phyloP scores from a whole-genome alignment of 208 protist genomes.

The Sergeia podlipaevii region DNA sequence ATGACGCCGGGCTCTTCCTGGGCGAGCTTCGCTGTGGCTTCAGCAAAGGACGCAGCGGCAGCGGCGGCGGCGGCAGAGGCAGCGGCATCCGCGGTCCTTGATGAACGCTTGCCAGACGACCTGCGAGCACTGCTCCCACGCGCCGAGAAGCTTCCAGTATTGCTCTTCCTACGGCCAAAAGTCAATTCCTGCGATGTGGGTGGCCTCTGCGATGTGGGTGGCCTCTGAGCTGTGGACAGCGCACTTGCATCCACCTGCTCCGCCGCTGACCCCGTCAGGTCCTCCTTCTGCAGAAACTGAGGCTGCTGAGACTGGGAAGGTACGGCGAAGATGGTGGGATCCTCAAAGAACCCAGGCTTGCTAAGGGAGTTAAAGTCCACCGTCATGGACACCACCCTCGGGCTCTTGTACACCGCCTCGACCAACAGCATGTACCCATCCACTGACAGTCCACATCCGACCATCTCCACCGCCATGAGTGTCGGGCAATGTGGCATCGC shows the following conservation, averaged over 20 bases:
- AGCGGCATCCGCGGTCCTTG: neutral
- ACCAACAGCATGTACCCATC: conserved; percentile 81
- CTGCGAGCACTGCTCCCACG: neutral
- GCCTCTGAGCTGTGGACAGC: neutral
- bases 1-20: conserved; percentile 15
- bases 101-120: neutral
- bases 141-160: conserved; percentile 1
- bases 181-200: neutral
- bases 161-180: neutral
- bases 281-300: too few relatives aligned
- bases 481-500: conserved; percentile 82
- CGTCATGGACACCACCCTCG: conserved; percentile 41
- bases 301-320: neutral
- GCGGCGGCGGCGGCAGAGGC: neutral
- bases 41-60: neutral
- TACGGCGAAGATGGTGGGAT: conserved; percentile 18
- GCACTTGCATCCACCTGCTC: neutral
- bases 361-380: conserved; percentile 81
- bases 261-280: neutral
- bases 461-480: conserved; percentile 71
- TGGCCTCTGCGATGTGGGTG: neutral
- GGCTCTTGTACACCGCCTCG: conserved; percentile 80
- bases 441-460: conserved; percentile 72
- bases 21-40: neutral
- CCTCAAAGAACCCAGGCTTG: conserved; percentile 36